phyloP scores from a whole-genome alignment of 2,329 filamentous ascomycete species.

The Ilyonectria destructans region DNA sequence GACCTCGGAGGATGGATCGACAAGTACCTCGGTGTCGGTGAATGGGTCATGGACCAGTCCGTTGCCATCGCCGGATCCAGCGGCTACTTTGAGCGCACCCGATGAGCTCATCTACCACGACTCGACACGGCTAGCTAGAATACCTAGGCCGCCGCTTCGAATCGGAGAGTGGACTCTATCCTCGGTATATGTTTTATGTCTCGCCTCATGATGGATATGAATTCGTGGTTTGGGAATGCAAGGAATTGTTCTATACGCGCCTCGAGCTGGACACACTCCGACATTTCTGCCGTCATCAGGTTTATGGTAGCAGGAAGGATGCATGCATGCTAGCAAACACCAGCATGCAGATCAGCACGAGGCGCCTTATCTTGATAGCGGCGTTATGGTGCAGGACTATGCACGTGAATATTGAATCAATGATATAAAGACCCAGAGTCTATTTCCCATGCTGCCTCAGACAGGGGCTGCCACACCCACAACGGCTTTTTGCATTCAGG shows the following conservation, averaged over 20 bases:
- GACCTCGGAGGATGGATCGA: conserved; percentile 91
- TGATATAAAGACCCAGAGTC: conserved; percentile 33
- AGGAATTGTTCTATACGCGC: conserved; percentile 7
- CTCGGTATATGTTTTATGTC: conserved; percentile 16
- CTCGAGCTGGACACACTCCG: conserved; percentile 8
- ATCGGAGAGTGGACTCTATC: conserved; percentile 11
- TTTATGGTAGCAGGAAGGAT: not conserved
- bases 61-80: conserved; percentile 92
- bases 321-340: conserved; percentile 20
- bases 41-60: conserved; percentile 98
- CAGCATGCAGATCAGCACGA: conserved; percentile 20
- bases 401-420: conserved; percentile 46
- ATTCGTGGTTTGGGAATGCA: conserved; percentile 12
- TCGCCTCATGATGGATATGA: conserved; percentile 19
- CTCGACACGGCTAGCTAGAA: conserved; percentile 1
- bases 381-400: conserved; percentile 47
- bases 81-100: conserved; percentile 91
- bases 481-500: no score
- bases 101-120: conserved; percentile 63
- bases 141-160: conserved; percentile 12
- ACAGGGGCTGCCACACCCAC: no score
- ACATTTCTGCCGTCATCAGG: conserved; percentile 14
- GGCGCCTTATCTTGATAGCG: conserved; percentile 41
- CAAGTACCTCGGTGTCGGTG: conserved; percentile 93
- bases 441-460: conserved; percentile 1